Evolutionary conservation across 192 early-diverging fungal genomes (phyloP).

Genomic region (Entomortierella chlamydospora): DNA sequence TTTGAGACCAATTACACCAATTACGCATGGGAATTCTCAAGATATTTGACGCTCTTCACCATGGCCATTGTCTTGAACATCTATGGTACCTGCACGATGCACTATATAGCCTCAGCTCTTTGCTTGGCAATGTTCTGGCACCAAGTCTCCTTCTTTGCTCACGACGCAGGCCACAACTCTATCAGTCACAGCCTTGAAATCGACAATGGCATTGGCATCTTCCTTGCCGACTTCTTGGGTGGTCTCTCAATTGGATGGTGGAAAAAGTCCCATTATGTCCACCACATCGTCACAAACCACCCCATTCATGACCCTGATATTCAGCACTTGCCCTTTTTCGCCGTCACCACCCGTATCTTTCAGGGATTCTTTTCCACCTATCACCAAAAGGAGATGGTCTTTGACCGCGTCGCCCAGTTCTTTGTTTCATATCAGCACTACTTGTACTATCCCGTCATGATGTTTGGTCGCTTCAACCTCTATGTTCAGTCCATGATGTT

Average conservation of each 20-base stretch:
- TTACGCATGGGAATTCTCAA: slow-evolving; percentile 63
- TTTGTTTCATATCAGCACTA: slow-evolving; percentile 88
- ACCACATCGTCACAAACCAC: slow-evolving; percentile 97
- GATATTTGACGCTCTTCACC: slow-evolving; percentile 61
- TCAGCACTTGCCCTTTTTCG: slow-evolving; percentile 97
- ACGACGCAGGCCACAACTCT: slow-evolving; percentile 97
- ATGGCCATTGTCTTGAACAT: slow-evolving; percentile 58
- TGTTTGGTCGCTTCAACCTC: slow-evolving; percentile 94
- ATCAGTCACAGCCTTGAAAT: slow-evolving; percentile 80
- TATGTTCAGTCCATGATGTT: slow-evolving; percentile 80
- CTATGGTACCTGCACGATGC: slow-evolving; percentile 60
- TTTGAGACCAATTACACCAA: slow-evolving; percentile 71
- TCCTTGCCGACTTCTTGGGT: slow-evolving; percentile 83
- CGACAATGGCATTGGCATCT: slow-evolving; percentile 87
- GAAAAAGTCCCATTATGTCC: slow-evolving; percentile 97
- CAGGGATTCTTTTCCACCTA: slow-evolving; percentile 89
- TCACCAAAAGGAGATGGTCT: slow-evolving; percentile 84
- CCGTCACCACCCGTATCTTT: slow-evolving; percentile 84
- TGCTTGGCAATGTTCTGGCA: slow-evolving; percentile 85
- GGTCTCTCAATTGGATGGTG: slow-evolving; percentile 96
- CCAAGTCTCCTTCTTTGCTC: slow-evolving; percentile 92
- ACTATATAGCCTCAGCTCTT: slow-evolving; percentile 67
- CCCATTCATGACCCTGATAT: slow-evolving; percentile 97
- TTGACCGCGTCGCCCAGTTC: slow-evolving; percentile 80
- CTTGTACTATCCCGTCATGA: slow-evolving; percentile 86